Percentiles rank a stretch among this genome's conserved stretches.
phyloP scores from a whole-genome alignment of 2,329 filamentous ascomycete genomes.

The Coniosporium tulheliwenetii region DNA sequence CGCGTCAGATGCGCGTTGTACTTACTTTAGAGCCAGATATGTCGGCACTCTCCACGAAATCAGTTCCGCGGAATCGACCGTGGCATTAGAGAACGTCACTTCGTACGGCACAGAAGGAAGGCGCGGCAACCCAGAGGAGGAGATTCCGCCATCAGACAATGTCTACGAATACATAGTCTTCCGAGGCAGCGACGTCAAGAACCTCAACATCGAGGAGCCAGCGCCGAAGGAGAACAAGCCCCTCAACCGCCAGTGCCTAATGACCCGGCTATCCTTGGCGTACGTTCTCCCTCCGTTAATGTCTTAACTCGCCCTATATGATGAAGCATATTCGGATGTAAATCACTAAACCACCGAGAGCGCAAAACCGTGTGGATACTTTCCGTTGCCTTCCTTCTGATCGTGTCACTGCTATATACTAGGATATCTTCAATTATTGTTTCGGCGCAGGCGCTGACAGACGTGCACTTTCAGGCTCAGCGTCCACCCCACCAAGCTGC shows the following conservation, averaged over 20 bases:
- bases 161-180: slow-evolving; percentile 99
- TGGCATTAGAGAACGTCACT: slow-evolving; percentile 89
- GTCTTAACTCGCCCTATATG: slow-evolving; percentile 37
- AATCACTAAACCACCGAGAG: slow-evolving; percentile 74
- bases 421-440: too few species aligned
- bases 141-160: slow-evolving; percentile 70
- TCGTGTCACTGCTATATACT: slow-evolving; percentile 11
- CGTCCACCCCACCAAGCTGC: too few species aligned
- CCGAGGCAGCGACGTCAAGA: slow-evolving; percentile 94
- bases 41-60: slow-evolving; percentile 94
- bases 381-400: slow-evolving; percentile 99
- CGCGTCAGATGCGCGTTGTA: background rate
- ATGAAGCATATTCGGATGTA: slow-evolving; percentile 97
- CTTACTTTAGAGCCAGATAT: slow-evolving; percentile 45
- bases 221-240: slow-evolving; percentile 57
- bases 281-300: slow-evolving; percentile 43
- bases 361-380: slow-evolving; percentile 91
- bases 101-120: slow-evolving; percentile 92
- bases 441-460: too few species aligned
- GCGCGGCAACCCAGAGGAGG: slow-evolving; percentile 59
- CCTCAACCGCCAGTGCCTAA: slow-evolving; percentile 69
- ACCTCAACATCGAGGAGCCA: slow-evolving; percentile 81
- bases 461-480: too few species aligned
- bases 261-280: slow-evolving; percentile 91
- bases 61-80: slow-evolving; percentile 92